Conservation (phyloP, 371 early-diverging fungal genomes). For the Mucor circinelloides region DNA sequence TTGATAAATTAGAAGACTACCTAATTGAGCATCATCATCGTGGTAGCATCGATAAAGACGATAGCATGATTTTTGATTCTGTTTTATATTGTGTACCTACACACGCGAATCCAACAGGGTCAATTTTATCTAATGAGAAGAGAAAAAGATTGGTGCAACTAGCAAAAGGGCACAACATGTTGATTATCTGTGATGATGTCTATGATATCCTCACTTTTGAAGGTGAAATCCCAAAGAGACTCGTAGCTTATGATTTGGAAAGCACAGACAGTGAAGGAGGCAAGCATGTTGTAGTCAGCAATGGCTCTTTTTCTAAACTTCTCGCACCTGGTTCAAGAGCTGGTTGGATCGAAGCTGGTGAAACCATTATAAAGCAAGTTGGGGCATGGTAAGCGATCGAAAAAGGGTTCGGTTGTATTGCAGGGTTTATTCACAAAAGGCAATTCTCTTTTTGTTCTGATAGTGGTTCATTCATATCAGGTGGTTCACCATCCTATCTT, state of each 20-base stretch:
- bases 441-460: background rate
- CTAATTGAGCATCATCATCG: slow-evolving; percentile 13
- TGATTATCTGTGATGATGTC: slow-evolving; percentile 68
- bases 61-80: slow-evolving; percentile 8
- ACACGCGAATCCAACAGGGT: slow-evolving; percentile 58
- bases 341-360: slow-evolving; percentile 43
- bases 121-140: slow-evolving; percentile 39
- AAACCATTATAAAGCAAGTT: slow-evolving; percentile 26
- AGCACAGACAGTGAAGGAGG: background rate
- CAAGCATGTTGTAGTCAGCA: slow-evolving; percentile 39
- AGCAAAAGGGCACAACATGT: slow-evolving; percentile 52
- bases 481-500: slow-evolving; percentile 39
- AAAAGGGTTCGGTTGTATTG: background rate
- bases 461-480: slow-evolving; percentile 47
- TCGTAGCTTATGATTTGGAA: slow-evolving; percentile 42
- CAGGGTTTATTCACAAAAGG: background rate
- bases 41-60: background rate
- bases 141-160: slow-evolving; percentile 46
- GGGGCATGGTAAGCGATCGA: slow-evolving; percentile 30
- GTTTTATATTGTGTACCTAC: slow-evolving; percentile 65
- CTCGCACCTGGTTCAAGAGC: slow-evolving; percentile 42
- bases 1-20: slow-evolving; percentile 22
- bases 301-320: slow-evolving; percentile 48
- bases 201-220: slow-evolving; percentile 56
- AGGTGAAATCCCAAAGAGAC: slow-evolving; percentile 17